Evolutionary conservation across 1,284 basidiomycete genomes (phyloP).

Genomic region (Irpex rosettiformis): DNA sequence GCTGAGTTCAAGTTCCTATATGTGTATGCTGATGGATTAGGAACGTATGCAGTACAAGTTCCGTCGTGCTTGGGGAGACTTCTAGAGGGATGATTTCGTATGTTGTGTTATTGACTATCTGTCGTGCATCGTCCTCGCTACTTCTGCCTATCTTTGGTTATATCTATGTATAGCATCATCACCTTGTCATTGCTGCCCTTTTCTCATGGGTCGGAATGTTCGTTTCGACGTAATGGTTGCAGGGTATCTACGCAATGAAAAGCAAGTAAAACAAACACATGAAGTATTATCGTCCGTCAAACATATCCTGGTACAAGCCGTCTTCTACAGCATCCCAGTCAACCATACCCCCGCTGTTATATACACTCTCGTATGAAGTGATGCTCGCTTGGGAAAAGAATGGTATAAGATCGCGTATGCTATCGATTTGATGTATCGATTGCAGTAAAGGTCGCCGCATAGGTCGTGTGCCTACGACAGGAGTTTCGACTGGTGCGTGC

Average conservation of each 20-base stretch:
- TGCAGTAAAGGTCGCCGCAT: slow-evolving; percentile 75
- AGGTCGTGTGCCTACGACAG: slow-evolving; percentile 28
- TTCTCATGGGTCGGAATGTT: neutral
- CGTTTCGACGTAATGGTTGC: neutral
- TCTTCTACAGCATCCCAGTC: slow-evolving; percentile 88
- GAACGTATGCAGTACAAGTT: slow-evolving; percentile 81
- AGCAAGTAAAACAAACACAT: neutral
- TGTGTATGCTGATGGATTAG: slow-evolving; percentile 42
- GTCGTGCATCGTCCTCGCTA: neutral
- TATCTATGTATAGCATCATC: neutral
- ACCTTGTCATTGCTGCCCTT: neutral
- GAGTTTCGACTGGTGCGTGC: slow-evolving; percentile 16
- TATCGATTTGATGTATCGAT: slow-evolving; percentile 67
- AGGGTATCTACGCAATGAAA: neutral
- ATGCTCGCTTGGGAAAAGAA: slow-evolving; percentile 91
- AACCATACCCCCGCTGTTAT: slow-evolving; percentile 71
- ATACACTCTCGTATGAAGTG: slow-evolving; percentile 86
- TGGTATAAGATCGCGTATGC: slow-evolving; percentile 75
- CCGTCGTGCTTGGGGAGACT: slow-evolving; percentile 81
- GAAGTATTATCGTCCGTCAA: slow-evolving; percentile 58
- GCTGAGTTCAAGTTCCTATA: slow-evolving; percentile 12
- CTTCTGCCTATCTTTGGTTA: neutral
- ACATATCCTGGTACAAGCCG: slow-evolving; percentile 81
- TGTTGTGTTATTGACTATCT: slow-evolving; percentile 12
- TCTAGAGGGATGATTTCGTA: slow-evolving; percentile 35